Evolutionary conservation across 1,139 yeast species (phyloP), one percentile per base, ranked within the genome.

Genomic region (Suhomyces kunorum): DNA sequence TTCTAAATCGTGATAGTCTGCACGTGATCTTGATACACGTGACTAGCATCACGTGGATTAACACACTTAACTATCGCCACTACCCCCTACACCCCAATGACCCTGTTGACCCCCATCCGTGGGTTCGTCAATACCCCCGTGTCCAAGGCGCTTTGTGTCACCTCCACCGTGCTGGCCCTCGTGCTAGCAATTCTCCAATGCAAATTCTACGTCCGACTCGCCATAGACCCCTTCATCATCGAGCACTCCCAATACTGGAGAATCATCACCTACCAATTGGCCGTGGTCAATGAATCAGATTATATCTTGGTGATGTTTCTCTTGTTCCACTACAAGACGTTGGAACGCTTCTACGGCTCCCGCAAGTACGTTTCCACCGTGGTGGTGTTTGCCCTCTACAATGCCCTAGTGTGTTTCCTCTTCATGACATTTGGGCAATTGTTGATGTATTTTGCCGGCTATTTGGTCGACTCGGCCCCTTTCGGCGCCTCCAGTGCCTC

Each of bases 231-330:
- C 4, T 80, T 77, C 50, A 67, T 86, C 13, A 52, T 71, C 9
- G 68, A 73, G 42, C 84, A 86, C 70, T 52, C 62, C 34, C 94
- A 86, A 52, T 81, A 76, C 59, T 85, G 92, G 89, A 64, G 94
- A 35, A 50, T 83, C 11, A 36, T 73, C 5, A 59, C 79, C 3
- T 76, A 71, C 55, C 92, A 82, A 54, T 39, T 77, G 17, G 66
- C 79, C 4, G 84, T 76, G 44, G 65, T 76, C 33, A 83, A 81
- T 53, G 89, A 84, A 57, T 77, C 87, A 2, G 88, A 84, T 53
- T 81, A 78, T 38, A 55, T 84, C 14, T 49, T 84, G 15, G 66
- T 73, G 1, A 59, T 73, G 5, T 55, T 81, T 11, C 54, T 83
- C 25, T 62, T 83, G 54, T 83, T 83, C 53, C 75, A 81, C 40